Evolutionary conservation across 805 yeast genomes (phyloP).

Genomic region (Ogataea kodamae): DNA sequence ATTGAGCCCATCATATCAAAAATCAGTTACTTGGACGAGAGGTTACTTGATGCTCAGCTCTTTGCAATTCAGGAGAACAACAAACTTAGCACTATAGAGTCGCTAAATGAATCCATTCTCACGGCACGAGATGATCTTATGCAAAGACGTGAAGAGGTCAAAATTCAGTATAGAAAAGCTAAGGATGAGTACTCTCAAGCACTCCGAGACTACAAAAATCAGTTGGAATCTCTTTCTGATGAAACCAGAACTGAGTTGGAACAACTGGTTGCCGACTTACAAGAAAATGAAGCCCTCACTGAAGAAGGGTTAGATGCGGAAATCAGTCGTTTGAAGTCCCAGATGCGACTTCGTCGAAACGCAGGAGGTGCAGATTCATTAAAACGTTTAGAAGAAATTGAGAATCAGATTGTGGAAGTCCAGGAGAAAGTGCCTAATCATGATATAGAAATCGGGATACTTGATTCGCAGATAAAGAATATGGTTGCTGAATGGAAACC

Average conservation of each 20-base stretch:
- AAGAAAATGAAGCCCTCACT: conserved; percentile 33
- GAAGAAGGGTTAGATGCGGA: conserved; percentile 37
- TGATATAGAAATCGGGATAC: conserved; percentile 29
- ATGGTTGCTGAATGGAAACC: conserved; percentile 53
- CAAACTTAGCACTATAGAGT: conserved; percentile 24
- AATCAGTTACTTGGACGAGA: conserved; percentile 30
- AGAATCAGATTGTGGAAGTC: conserved; percentile 35
- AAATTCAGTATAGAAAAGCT: conserved; percentile 12
- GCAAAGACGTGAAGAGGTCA: conserved; percentile 14
- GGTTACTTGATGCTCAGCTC: conserved; percentile 22
- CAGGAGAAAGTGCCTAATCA: conserved; percentile 39
- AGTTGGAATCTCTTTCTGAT: conserved; percentile 36
- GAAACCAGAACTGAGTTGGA: conserved; percentile 41
- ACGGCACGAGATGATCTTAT: conserved; percentile 27
- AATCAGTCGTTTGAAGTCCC: conserved; percentile 41
- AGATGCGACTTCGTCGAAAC: conserved; percentile 29
- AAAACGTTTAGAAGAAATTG: conserved; percentile 36
- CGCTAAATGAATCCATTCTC: conserved; percentile 30
- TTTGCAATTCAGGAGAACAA: conserved; percentile 38
- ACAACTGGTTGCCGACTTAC: conserved; percentile 33
- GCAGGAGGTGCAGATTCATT: conserved; percentile 30
- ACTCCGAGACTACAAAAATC: conserved; percentile 32
- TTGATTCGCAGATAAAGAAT: conserved; percentile 38
- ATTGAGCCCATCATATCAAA: conserved; percentile 14
- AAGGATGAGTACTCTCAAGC: conserved; percentile 23